Evolutionary conservation across 2,329 filamentous ascomycete species (phyloP), one percentile per base, ranked within the genome.

Genomic region (Trichoderma atrobrunneum): DNA sequence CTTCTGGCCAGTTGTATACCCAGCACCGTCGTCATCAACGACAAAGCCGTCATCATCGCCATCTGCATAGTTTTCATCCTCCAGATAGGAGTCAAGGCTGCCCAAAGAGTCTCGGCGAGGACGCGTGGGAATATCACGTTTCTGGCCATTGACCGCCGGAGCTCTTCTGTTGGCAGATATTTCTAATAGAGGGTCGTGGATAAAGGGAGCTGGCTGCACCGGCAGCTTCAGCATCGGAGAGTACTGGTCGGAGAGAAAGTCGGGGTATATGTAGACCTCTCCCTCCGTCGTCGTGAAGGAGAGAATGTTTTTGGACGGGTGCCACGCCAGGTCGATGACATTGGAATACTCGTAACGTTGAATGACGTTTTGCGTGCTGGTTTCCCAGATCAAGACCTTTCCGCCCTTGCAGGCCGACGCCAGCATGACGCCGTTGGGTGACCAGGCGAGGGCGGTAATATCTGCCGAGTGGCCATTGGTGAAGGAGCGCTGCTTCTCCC

Each of bases 231-330:
- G 81, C 30, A 91, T 79, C 21, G 85, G 81, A 2, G 84, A 80
- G 77, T 87, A 89, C 76, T 91, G 88, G 28, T 87, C 84, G 2
- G 88, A 84, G 3, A 93, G 82, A 75, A 92, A 90, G 69, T 93
- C 89, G 12, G 91, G 90, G 78, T 95, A 92, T 70, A 98, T 98
- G 80, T 94, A 98, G 14, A 98, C 89, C 80, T 98, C 94, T 74
- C 97, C 96, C 72, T 97, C 93, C 1, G 91, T 93, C 48, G 94
- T 98, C 0, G 95, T 97, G 78, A 98, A 98, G 0, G 95, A 97
- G 1, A 96, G 83, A 3, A 95, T 89, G 77, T 99, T 99, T 74
- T 94, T 91, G 1, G 88, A 91, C 7, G 95, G 95, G 78, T 99
- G 96, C 95, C 96, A 99, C 34, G 90, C 88, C 72, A 99, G 86